phyloP scores from a whole-genome alignment of 148 eudicot species.

The Vaccinium darrowii region DNA sequence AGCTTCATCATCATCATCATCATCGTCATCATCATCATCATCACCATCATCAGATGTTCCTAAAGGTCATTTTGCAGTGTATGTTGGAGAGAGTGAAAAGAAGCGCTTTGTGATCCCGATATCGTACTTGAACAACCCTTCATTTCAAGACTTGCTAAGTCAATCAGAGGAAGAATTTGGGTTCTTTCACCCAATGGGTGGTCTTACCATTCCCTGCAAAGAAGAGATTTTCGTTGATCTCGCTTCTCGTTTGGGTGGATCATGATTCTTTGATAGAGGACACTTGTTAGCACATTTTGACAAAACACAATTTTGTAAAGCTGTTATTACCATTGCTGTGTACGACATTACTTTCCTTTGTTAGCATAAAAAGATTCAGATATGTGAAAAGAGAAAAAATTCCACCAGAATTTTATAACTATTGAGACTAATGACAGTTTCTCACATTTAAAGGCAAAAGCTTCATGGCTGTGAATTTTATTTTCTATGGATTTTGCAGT shows the following conservation, averaged over 20 bases:
- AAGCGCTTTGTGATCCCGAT: constrained; percentile 13
- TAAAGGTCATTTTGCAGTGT: constrained; percentile 50
- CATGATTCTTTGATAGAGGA: not conserved
- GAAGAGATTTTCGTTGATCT: constrained; percentile 41
- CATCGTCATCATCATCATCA: not conserved
- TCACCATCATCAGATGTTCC: not conserved
- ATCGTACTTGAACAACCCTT: not conserved
- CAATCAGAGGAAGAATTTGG: constrained; percentile 28
- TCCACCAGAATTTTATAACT: not conserved
- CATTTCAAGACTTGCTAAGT: constrained; percentile 3
- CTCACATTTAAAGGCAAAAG: not conserved
- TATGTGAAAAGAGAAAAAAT: not conserved
- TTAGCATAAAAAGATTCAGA: not conserved
- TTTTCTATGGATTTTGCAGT: not conserved
- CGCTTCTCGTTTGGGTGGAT: constrained; percentile 13
- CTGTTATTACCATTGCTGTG: not conserved
- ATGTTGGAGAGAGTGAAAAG: constrained; percentile 43
- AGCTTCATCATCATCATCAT: not conserved
- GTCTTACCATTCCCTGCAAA: constrained; percentile 55
- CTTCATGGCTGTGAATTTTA: not conserved
- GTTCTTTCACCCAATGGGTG: constrained; percentile 59
- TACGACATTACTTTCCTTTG: not conserved
- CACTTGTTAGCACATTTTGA: not conserved
- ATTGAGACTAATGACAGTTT: not conserved
- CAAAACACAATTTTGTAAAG: not conserved